Evolutionary conservation across 495 filamentous ascomycete species (phyloP), one percentile per base, ranked within the genome.

Genomic region (Extremus antarcticus): DNA sequence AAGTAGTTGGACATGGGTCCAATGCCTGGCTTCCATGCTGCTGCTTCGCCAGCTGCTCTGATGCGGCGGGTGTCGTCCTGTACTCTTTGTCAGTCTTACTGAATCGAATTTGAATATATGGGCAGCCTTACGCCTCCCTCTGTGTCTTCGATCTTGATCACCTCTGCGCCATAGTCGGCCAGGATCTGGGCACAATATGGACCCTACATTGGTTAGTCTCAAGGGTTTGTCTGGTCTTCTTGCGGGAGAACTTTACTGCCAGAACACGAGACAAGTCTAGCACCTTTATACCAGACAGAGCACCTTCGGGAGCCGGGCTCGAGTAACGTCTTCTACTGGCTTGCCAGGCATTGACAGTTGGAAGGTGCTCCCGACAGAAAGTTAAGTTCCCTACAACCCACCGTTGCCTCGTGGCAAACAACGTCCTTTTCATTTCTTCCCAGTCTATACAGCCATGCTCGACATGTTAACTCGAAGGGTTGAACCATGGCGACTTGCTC

Each of bases 11-110:
- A 58, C 25, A 58, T 53, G 25, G 55, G 55, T 22, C 55, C 55
- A 47, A 13, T 21, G 8, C 19, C 45, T 25, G 51, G 40, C 3
- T 53, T 47, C 55, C 55, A 58, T 24, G 39, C 46, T 25, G 23
- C 25, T 10, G 43, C 39, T 47, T 58, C 55, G 8, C 50, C 50
- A 2, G 50, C 32, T 4, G 43, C 40, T 39, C 53, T 49, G 40
- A 41, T 48, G 35, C 50, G 20, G 40, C 63, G 57, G 38, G 46
- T 56, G 58, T 65, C 47, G 54, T 59, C 50, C 45, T 47, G 25
- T n/a, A n/a, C n/a, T n/a, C n/a, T n/a, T n/a, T n/a, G n/a, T n/a
- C n/a, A n/a, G n/a, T n/a, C n/a, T n/a, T n/a, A n/a, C n/a, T n/a
- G n/a, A n/a, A n/a, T n/a, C n/a, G n/a, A n/a, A n/a, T n/a, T n/a